Evolutionary conservation across 495 filamentous ascomycete genomes (phyloP).

Genomic region (Aspergillus homomorphus): DNA sequence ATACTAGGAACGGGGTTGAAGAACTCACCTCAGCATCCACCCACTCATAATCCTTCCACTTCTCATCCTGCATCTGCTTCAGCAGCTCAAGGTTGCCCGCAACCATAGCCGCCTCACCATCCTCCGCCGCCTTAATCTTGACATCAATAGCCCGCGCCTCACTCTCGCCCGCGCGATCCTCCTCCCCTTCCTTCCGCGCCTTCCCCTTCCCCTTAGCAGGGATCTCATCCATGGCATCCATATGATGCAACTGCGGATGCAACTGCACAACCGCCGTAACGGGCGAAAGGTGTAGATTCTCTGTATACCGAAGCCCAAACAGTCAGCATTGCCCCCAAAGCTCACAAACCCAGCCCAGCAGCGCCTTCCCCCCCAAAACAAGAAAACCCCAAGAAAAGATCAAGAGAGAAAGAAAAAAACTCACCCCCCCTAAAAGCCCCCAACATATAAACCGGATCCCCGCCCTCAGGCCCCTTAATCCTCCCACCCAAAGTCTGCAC

Average conservation of each 20-base stretch:
- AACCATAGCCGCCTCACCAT: constrained; percentile 47
- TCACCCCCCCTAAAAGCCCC: constrained; percentile 64
- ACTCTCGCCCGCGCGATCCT: constrained; percentile 41
- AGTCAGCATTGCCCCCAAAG: too few relatives aligned
- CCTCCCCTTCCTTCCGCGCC: constrained; percentile 41
- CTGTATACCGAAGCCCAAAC: constrained; percentile 26
- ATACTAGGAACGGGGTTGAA: too few relatives aligned
- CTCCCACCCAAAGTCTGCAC: constrained; percentile 64
- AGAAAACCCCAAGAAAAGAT: constrained; percentile 6
- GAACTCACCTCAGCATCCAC: constrained; percentile 63
- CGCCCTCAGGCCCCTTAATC: constrained; percentile 54
- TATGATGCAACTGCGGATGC: constrained; percentile 69
- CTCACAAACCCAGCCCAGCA: too few relatives aligned
- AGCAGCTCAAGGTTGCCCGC: constrained; percentile 54
- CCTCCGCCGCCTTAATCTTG: constrained; percentile 60
- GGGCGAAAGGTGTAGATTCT: constrained; percentile 65
- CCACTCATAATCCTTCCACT: constrained; percentile 63
- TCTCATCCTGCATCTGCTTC: constrained; percentile 62
- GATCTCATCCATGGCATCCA: constrained; percentile 63
- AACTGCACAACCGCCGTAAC: constrained; percentile 68
- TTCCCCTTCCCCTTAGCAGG: constrained; percentile 33
- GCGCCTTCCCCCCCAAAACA: constrained; percentile 5
- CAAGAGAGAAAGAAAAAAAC: constrained; percentile 20
- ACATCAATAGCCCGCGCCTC: constrained; percentile 66
- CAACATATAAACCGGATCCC: constrained; percentile 67